phyloP scores from a whole-genome alignment of 2,329 filamentous ascomycete genomes.

The Scedosporium dehoogii region DNA sequence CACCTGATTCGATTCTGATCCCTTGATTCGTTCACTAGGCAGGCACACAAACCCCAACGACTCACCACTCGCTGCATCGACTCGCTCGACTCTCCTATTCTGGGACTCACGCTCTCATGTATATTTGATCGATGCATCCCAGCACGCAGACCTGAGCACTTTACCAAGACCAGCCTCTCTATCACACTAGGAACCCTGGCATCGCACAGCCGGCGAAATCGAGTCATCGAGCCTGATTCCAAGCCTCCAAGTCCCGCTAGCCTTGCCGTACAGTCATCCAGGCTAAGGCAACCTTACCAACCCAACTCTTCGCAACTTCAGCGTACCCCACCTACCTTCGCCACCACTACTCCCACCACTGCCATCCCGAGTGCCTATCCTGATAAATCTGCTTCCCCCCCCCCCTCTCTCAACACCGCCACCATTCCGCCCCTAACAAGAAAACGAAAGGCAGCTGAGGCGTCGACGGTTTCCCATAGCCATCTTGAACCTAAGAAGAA shows the following conservation, averaged over 20 bases:
- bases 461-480: slow-evolving; percentile 41
- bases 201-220: neutral
- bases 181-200: neutral
- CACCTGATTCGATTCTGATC: neutral
- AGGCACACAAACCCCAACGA: neutral
- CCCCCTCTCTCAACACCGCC: slow-evolving; percentile 20
- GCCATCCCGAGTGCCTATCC: neutral
- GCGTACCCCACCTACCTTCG: neutral
- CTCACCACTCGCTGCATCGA: too few relatives aligned
- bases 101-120: too few relatives aligned
- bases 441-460: slow-evolving; percentile 58
- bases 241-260: neutral
- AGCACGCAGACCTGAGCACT: too few relatives aligned
- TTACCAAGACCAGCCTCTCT: neutral
- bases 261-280: neutral
- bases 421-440: slow-evolving; percentile 50
- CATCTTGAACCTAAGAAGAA: slow-evolving; percentile 41
- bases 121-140: neutral
- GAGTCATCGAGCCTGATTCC: neutral
- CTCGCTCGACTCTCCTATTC: too few relatives aligned
- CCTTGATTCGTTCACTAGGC: neutral
- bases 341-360: neutral
- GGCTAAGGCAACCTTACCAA: neutral
- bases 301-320: neutral
- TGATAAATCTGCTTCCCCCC: neutral